Conservation (phyloP, 2,329 filamentous ascomycete species). For the Cytospora schulzeri region DNA sequence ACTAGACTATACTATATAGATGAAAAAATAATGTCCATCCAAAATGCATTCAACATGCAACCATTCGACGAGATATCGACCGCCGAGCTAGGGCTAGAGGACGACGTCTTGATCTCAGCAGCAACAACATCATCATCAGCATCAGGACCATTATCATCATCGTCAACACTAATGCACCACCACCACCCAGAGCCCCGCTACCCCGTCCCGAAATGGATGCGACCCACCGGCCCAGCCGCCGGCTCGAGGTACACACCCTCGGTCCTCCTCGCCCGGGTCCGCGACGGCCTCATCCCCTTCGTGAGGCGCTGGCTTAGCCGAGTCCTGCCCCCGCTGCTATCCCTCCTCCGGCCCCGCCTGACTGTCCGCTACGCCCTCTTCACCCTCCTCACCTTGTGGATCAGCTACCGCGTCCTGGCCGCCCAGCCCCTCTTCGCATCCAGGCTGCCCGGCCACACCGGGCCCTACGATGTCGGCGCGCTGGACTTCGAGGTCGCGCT, state of each 20-base stretch:
- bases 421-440: slow-evolving; percentile 13
- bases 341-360: slow-evolving; percentile 20
- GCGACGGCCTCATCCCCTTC: not conserved
- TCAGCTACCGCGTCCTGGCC: slow-evolving; percentile 8
- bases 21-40: not conserved
- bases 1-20: not conserved
- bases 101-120: slow-evolving; percentile 12
- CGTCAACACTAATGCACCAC: not conserved
- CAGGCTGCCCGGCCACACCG: slow-evolving; percentile 17
- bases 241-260: not conserved
- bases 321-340: not conserved
- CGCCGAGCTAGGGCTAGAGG: slow-evolving; percentile 19
- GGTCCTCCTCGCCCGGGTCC: not conserved
- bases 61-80: slow-evolving; percentile 23
- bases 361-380: slow-evolving; percentile 21
- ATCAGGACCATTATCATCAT: not conserved
- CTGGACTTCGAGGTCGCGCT: slow-evolving; percentile 23
- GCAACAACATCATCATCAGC: not conserved
- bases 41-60: slow-evolving; percentile 10
- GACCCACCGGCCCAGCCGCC: not conserved
- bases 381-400: slow-evolving; percentile 6
- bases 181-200: slow-evolving; percentile 6
- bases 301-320: not conserved
- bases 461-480: slow-evolving; percentile 23
- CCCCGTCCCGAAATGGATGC: slow-evolving; percentile 25